A percentile compares a stretch with the other conserved stretches of the same genome.
phyloP scores from a whole-genome alignment of 805 yeast species.

The Hanseniaspora pseudoguilliermondii region DNA sequence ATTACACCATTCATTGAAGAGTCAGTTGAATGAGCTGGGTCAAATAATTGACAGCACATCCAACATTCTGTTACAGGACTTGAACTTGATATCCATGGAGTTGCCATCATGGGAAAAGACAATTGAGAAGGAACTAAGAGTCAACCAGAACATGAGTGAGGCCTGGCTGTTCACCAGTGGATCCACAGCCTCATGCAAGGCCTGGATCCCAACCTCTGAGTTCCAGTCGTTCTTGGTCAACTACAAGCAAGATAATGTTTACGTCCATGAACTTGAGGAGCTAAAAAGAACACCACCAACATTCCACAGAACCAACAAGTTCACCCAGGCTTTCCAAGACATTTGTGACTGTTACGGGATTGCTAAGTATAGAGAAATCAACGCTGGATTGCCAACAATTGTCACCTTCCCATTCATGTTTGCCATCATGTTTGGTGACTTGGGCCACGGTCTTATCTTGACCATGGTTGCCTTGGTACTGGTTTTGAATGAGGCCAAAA shows the following conservation, averaged over 20 bases:
- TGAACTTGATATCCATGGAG: conserved; percentile 51
- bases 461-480: conserved; percentile 42
- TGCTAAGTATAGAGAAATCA: conserved; percentile 62
- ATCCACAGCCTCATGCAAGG: conserved; percentile 57
- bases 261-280: conserved; percentile 42
- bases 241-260: conserved; percentile 25
- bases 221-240: conserved; percentile 31
- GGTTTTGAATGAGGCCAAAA: conserved; percentile 41
- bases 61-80: conserved; percentile 48
- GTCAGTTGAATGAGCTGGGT: conserved; percentile 36
- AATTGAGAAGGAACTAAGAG: conserved; percentile 43
- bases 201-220: conserved; percentile 57
- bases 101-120: conserved; percentile 46
- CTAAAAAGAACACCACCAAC: conserved; percentile 64
- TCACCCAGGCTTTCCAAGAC: conserved; percentile 55
- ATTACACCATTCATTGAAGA: conserved; percentile 30
- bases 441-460: conserved; percentile 63
- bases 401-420: conserved; percentile 73
- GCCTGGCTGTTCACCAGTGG: conserved; percentile 27
- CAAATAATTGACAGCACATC: conserved; percentile 39
- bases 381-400: conserved; percentile 62
- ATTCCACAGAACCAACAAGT: conserved; percentile 54
- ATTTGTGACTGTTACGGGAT: conserved; percentile 70
- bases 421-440: conserved; percentile 74
- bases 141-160: conserved; percentile 42